Percentiles rank a stretch among this genome's conserved stretches.
Evolutionary conservation across 345 rosid genomes (phyloP).

Genomic region (Euclidium syriacum): DNA sequence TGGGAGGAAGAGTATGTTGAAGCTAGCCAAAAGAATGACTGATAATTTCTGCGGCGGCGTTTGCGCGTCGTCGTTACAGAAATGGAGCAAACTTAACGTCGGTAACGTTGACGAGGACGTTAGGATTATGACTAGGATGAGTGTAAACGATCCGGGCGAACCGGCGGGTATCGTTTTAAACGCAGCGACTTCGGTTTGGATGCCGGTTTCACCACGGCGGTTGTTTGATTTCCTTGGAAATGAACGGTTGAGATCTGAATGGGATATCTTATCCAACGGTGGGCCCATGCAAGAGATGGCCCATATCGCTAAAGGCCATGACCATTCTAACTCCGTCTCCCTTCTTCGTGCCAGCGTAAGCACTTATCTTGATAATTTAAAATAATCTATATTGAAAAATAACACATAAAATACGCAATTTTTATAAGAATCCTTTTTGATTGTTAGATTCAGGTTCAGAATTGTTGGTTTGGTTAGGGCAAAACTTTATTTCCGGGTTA

Average conservation of each 20-base stretch:
- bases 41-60: slow-evolving; percentile 93
- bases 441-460: neutral
- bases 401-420: no score
- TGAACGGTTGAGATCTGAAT: slow-evolving; percentile 79
- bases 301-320: slow-evolving; percentile 91
- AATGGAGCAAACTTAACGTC: slow-evolving; percentile 74
- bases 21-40: slow-evolving; percentile 90
- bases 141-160: slow-evolving; percentile 87
- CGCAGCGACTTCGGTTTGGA: slow-evolving; percentile 94
- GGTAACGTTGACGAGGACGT: slow-evolving; percentile 80
- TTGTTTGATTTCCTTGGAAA: slow-evolving; percentile 81
- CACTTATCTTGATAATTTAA: no score
- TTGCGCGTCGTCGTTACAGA: slow-evolving; percentile 78
- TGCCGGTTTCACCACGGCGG: slow-evolving; percentile 66
- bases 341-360: slow-evolving; percentile 83
- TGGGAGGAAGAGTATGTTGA: slow-evolving; percentile 90
- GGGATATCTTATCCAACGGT: slow-evolving; percentile 97
- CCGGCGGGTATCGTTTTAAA: slow-evolving; percentile 86
- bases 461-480: neutral
- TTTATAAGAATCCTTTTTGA: no score
- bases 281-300: slow-evolving; percentile 99
- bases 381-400: no score
- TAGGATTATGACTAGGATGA: slow-evolving; percentile 84
- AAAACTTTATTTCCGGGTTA: no score
- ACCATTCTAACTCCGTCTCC: slow-evolving; percentile 92